Base-by-base conservation (phyloP, 106 monocot genomes). In the Allium fistulosum region DNA sequence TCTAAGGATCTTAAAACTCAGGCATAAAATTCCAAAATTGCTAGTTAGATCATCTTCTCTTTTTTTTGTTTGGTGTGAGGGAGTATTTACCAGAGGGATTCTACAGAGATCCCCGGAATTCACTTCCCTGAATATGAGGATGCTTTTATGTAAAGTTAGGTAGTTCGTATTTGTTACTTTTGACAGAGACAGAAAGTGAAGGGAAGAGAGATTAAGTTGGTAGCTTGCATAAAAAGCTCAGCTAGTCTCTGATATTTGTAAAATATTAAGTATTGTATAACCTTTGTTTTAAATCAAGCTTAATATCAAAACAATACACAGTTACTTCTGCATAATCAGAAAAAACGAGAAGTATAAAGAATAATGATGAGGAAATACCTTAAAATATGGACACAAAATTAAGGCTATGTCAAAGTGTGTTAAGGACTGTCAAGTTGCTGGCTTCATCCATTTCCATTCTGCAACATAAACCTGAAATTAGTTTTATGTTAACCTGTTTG, bases 1-100 rank as follows among this genome's bases (percentile, higher is more conserved):
- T 62, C 78, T 9, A 45, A 76, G 17, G 80, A 85, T 53, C 61
- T 85, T 48, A 60, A 81, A 28, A 27, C 69, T 16, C 90, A 90
- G 71, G 81, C 74, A 1, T 87, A 69, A 49, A 17, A 3, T 15
- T 55, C 1, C 15, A 55, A 15, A 12, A 55, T 55, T 2, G 37
- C 0, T 2, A 37, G 37, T 37, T 1, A 37, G 37, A 37, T 37
- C 37, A 2, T 37, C 37, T 37, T 37, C 1, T 55, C 1, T 55
- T 2, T 9, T 49, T 9, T 64, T 9, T 8, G 26, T 2, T 9
- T 51, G 66, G 66, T 4, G 66, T 51, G 66, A 66, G 66, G 67
- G 53, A 53, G 17, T 50, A 11, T 53, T 55, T 55, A 67, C 67
- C 67, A 67, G 67, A 12, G 67, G 67, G 67, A 67, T 67, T 50